Conservation (phyloP, 2,329 filamentous ascomycete genomes). For the Bimuria novae-zelandiae region DNA sequence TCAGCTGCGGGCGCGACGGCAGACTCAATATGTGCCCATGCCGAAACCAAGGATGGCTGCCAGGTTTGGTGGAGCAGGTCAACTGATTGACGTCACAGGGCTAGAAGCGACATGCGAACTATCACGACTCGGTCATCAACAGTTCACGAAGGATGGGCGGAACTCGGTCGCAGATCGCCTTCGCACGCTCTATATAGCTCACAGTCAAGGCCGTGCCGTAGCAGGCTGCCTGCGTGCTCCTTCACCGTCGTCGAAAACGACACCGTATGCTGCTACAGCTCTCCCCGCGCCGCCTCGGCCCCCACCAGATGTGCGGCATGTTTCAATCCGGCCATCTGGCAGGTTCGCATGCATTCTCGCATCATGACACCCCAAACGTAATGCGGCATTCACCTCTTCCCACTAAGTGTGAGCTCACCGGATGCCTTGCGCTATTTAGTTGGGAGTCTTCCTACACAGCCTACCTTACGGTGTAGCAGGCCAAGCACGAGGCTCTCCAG, state of each 20-base stretch:
- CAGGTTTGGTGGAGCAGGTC: constrained; percentile 15
- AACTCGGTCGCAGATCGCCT: not conserved
- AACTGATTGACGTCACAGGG: constrained; percentile 19
- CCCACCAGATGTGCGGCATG: not conserved
- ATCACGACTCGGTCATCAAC: not conserved
- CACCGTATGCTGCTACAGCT: not conserved
- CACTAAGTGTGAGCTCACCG: constrained; percentile 10
- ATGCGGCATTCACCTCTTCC: constrained; percentile 15
- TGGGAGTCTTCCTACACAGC: constrained; percentile 14
- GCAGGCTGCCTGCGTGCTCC: not conserved
- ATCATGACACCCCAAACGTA: not conserved
- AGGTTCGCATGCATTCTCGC: too few relatives aligned
- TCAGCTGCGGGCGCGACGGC: constrained; percentile 11
- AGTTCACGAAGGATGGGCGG: not conserved
- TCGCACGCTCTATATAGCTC: not conserved
- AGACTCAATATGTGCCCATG: constrained; percentile 10
- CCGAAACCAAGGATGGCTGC: constrained; percentile 19
- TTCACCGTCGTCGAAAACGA: not conserved
- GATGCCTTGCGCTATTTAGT: constrained; percentile 6
- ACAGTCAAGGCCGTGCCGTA: not conserved
- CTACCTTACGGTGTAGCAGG: constrained; percentile 16
- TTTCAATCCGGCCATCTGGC: not conserved
- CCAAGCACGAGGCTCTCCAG: constrained; percentile 13
- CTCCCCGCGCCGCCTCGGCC: constrained; percentile 4
- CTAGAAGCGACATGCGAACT: not conserved